Conservation (phyloP, 139 green algal genomes). For the Chlamydomonas urium region DNA sequence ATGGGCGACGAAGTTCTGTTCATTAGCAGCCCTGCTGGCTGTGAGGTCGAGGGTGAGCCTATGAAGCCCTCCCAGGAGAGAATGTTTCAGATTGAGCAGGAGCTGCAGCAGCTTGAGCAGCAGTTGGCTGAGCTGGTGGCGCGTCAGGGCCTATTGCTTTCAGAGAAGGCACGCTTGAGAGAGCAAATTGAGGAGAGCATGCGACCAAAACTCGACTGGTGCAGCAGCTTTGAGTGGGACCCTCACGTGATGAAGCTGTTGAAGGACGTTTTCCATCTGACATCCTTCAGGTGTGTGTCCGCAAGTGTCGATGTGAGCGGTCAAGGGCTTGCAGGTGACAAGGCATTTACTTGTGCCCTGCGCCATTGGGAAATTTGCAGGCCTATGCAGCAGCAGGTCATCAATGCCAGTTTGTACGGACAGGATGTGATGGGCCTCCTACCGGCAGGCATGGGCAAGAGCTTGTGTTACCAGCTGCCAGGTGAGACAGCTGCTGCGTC, state of each 20-base stretch:
- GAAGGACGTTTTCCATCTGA: constrained; percentile 39
- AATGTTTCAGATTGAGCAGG: too few species aligned
- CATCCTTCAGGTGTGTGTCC: constrained; percentile 38
- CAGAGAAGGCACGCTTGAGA: too few species aligned
- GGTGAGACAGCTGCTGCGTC: too few species aligned
- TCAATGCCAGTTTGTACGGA: constrained; percentile 65
- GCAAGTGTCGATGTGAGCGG: neutral
- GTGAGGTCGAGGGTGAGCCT: too few species aligned
- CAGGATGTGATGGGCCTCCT: constrained; percentile 70
- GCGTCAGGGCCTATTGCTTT: too few species aligned
- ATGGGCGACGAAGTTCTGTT: too few species aligned
- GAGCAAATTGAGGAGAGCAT: neutral
- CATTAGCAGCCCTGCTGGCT: too few species aligned
- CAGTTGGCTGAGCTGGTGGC: too few species aligned
- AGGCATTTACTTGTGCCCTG: neutral
- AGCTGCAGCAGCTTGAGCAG: too few species aligned
- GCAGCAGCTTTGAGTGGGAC: constrained; percentile 41
- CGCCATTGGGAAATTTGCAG: constrained; percentile 13
- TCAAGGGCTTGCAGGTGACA: neutral
- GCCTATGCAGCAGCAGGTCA: constrained; percentile 67
- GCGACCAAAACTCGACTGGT: constrained; percentile 42
- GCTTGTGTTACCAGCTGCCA: constrained; percentile 79
- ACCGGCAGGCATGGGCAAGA: constrained; percentile 53
- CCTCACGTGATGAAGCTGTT: constrained; percentile 28
- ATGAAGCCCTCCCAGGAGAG: too few species aligned